Base-by-base conservation (phyloP, 2,329 filamentous ascomycete species). In the Venturiaceae sp. region DNA sequence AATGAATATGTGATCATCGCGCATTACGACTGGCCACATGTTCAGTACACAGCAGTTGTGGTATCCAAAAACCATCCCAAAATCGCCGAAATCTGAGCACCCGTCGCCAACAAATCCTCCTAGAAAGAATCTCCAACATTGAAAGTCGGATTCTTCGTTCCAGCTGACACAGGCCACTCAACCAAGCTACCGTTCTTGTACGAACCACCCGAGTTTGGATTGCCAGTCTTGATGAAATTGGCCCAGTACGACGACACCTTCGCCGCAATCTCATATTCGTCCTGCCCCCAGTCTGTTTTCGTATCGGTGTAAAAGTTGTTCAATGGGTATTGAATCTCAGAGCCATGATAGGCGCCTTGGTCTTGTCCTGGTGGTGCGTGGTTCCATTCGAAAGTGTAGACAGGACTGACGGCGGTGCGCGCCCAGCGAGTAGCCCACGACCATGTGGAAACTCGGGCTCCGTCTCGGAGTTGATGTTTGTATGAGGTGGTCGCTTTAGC, bases 321-420 rank as follows among this genome's bases (percentile, higher is more conserved):
- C 26, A 72, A 63, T 1, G 66, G 67, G 56, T 74, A 74, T 60
- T 68, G 69, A 58, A 75, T 70, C 64, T 75, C 72, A 1, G 68
- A 69, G 62, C 67, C 64, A 58, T 74, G 71, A 62, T 67, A 71
- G 6, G 72, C 71, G 7, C 72, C 72, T 57, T 63, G 62, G 52
- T 53, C 34, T 58, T 73, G 71, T 6, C 69, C 67, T 0, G 71
- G 71, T 0, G 68, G 71, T 2, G 71, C 71, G 53, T 73, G 71
- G 53, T 64, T 65, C 67, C 69, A 73, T 62, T 67, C 68, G 59
- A 72, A 73, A 2, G 68, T 73, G 60, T 69, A 73, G 57, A 72
- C 64, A 1, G 66, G 60, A 30, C 53, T 61, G 34, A 53, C 53
- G 36, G 57, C 37, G 14, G 55, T 57, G 11, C 58, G 61, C 13